Conservation (phyloP, 352 stramenopile species). For the Phytopythium aichiense region DNA sequence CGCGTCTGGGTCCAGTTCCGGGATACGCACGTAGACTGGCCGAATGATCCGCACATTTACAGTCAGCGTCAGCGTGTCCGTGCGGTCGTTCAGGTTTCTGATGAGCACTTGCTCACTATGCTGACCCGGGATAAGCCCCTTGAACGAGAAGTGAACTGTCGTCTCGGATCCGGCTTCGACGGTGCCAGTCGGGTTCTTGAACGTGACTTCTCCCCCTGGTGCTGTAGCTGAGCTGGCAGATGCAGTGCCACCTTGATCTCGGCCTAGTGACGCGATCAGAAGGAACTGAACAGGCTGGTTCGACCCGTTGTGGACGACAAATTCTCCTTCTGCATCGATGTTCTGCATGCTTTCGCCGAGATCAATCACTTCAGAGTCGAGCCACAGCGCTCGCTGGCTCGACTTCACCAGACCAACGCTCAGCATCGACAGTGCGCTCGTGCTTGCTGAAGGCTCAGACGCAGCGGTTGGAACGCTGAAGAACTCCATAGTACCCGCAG, state of each 20-base stretch:
- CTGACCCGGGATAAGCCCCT: conserved; percentile 54
- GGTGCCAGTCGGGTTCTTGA: conserved; percentile 70
- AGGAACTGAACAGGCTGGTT: conserved; percentile 69
- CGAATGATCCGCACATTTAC: conserved; percentile 63
- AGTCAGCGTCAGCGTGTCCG: conserved; percentile 68
- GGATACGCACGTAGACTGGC: conserved; percentile 82
- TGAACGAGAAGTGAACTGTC: conserved; percentile 67
- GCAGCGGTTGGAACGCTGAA: background rate
- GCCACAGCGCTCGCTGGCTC: conserved; percentile 52
- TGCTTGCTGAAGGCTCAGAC: background rate
- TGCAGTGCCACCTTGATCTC: conserved; percentile 21
- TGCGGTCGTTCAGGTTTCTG: conserved; percentile 78
- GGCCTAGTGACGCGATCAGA: conserved; percentile 42
- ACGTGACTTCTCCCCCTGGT: conserved; percentile 57
- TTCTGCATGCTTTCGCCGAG: conserved; percentile 78
- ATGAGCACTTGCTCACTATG: conserved; percentile 78
- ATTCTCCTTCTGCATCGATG: conserved; percentile 43
- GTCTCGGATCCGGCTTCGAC: conserved; percentile 48
- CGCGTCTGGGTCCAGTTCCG: conserved; percentile 70
- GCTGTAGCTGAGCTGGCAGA: conserved; percentile 16
- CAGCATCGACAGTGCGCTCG: conserved; percentile 22
- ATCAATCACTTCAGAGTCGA: conserved; percentile 70
- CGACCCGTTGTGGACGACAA: conserved; percentile 70
- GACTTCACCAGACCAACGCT: conserved; percentile 66
- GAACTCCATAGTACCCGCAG: conserved; percentile 61